Evolutionary conservation across 192 early-diverging fungal genomes (phyloP).

Genomic region (Haplosporangium gracile): DNA sequence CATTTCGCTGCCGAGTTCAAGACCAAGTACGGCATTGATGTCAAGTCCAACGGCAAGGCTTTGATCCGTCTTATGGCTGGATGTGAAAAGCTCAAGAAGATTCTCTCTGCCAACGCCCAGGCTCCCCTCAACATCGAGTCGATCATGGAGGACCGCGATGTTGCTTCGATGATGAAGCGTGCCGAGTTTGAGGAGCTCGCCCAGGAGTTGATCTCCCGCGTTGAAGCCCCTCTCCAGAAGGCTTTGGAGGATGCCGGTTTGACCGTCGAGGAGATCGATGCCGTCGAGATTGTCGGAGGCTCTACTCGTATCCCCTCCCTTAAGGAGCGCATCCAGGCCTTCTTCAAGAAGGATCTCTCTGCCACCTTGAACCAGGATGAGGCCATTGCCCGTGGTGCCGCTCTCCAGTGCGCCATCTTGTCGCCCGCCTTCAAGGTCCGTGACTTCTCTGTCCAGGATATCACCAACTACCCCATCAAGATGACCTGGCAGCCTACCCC

Average conservation of each 20-base stretch:
- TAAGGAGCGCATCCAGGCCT: conserved; percentile 88
- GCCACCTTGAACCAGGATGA: conserved; percentile 98
- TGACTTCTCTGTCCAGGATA: conserved; percentile 94
- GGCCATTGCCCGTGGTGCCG: conserved; percentile 95
- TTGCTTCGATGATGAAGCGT: conserved; percentile 85
- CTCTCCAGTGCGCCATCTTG: conserved; percentile 96
- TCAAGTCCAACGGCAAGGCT: conserved; percentile 90
- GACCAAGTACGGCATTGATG: conserved; percentile 96
- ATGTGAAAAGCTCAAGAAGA: conserved; percentile 97
- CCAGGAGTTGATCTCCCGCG: conserved; percentile 75
- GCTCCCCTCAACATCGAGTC: conserved; percentile 96
- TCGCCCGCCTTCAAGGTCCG: conserved; percentile 98
- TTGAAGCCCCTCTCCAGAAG: conserved; percentile 80
- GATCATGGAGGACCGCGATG: conserved; percentile 97
- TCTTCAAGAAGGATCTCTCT: conserved; percentile 90
- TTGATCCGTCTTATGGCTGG: conserved; percentile 89
- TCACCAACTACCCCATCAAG: conserved; percentile 90
- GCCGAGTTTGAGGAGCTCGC: conserved; percentile 89
- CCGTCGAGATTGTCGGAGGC: conserved; percentile 96
- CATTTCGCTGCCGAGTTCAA: conserved; percentile 90
- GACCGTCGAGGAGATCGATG: conserved; percentile 87
- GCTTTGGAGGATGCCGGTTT: conserved; percentile 84
- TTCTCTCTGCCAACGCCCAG: conserved; percentile 91
- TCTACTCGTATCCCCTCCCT: conserved; percentile 95
- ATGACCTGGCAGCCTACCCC: conserved; percentile 87